Base-by-base conservation (phyloP, 306 rosid species). In the Malus fusca region DNA sequence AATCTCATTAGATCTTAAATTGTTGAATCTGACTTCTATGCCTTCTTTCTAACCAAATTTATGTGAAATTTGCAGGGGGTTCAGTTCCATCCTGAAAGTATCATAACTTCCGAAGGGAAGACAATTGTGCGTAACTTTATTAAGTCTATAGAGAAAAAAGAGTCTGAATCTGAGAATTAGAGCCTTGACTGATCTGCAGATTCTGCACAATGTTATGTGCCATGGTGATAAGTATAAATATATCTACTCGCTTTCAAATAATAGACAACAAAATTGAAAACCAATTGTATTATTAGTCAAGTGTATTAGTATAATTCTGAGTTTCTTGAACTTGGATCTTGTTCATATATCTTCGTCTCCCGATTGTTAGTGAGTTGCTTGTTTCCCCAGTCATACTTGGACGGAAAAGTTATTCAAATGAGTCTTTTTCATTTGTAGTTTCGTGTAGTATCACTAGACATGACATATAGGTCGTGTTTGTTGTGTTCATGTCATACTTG, bases 21-120 rank as follows among this genome's bases (percentile, higher is more conserved):
- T 64, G 18, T 64, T 64, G 12, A 18, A 66, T 35, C 69, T 18
- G 18, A 66, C 48, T 66, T 66, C 17, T 10, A 35, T 65, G 26
- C 69, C 4, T 65, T 7, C 14, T 66, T 35, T 66, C 51, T 66
- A 44, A 71, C 59, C 19, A 22, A 67, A 26, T 60, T 8, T 23
- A 22, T 66, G 52, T 37, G 22, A 77, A 69, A 67, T 69, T 64
- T 88, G 80, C 88, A 95, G 98, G 97, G 98, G 42, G 98, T 95
- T 82, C 98, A 95, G 81, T 95, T 95, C 82, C 98, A 92, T 81
- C 98, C 98, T 0, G 98, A 92, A 85, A 95, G 98, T 84, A 92
- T 95, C 48, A 92, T 95, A 83, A 90, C 97, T 59, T 78, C 80
- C 0, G 93, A 92, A 73, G 98, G 97, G 48, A 90, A 67, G 88